Percentiles rank a stretch among this genome's conserved stretches.
Conservation (phyloP, 345 rosid genomes). For the Brassica napus region Da-Ae NC_063441.1:22890001-22890500, state of each 20-base stretch:
- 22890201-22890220: background rate
- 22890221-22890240: background rate
- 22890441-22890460: background rate
- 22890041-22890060: slow-evolving; percentile 44
- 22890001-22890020: slow-evolving; percentile 46
- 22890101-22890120: too few relatives aligned
- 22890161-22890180: background rate
- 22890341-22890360: background rate
- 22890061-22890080: slow-evolving; percentile 34
- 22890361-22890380: background rate
- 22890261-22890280: slow-evolving; percentile 45
- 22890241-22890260: slow-evolving; percentile 44
- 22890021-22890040: slow-evolving; percentile 40
- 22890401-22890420: too few relatives aligned
- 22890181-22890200: slow-evolving; percentile 3
- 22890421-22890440: background rate
- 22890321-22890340: slow-evolving; percentile 40
- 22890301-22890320: slow-evolving; percentile 43
- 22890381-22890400: too few relatives aligned
- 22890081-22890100: background rate
- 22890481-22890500: background rate
- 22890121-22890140: too few relatives aligned
- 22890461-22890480: too few relatives aligned
- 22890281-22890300: slow-evolving; percentile 40
- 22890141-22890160: too few relatives aligned